Base-by-base conservation (phyloP, 139 green algal genomes). In the Auxenochlorella pyrenoidosa region DNA sequence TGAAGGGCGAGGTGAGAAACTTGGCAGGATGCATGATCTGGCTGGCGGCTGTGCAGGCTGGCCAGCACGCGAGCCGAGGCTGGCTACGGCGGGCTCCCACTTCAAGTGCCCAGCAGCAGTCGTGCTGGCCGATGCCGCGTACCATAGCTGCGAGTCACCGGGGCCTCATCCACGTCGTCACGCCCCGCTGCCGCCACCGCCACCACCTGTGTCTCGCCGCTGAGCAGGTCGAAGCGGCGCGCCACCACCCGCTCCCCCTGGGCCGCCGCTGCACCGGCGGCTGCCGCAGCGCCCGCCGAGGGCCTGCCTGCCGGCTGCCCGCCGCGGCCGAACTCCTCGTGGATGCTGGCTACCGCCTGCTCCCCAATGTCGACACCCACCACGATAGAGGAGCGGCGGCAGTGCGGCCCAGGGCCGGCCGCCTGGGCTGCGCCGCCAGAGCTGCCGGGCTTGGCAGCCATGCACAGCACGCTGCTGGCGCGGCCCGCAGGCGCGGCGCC, bases 171-270 rank as follows among this genome's bases (percentile, higher is more conserved):
- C 2, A 6, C 21, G 47, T 34, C 78, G 70, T 70, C 78, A 28
- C 13, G 44, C 18, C 21, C 28, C 13, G 32, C 32, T 22, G 4
- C 76, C 13, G 78, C 13, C 18, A 16, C 63, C 22, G 72, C 30
- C 16, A 60, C 43, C 60, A 85, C 24, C 80, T 59, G 0, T 60
- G 75, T 43, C 80, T 43, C 60, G 13, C 36, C 68, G 15, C 10
- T 8, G 15, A 38, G 36, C 51, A 87, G 51, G 36, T 81, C 72
- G 47, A 87, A 87, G 18, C 51, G 5, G 71, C 83, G 83, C 83
- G 63, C n/a, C 34, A 75, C 5, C 72, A 87, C 34, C 26, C 1
- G 18, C 34, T 30, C 30, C 36, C 70, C 70, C 32, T 68, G 47
- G 40, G n/a, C 12, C 24, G 47, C 32, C 6, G 0, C 47, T n/a